These are phyloP conservation scores for Podila epicladia DNA, from an alignment of 192 early-diverging fungal species.

Conservation along the genomic window DNA sequence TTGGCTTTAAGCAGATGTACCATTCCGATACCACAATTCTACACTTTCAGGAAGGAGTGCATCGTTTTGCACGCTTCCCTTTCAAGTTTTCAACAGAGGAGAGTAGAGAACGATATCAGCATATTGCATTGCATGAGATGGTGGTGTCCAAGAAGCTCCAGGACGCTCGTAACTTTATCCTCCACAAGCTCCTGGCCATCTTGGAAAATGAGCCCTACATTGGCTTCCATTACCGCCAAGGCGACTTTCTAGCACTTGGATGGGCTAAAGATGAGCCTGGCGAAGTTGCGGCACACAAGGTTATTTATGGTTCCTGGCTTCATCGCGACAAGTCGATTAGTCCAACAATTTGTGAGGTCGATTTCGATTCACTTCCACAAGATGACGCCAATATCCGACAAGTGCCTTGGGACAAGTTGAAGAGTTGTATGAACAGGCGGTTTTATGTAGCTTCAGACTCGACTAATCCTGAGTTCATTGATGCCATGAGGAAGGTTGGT, in stretches of 20 bases:
- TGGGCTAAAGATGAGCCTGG: neutral
- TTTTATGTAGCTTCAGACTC: conserved; percentile 6
- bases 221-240: conserved; percentile 7
- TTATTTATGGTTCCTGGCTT: conserved; percentile 1
- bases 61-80: neutral
- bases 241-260: conserved; percentile 1
- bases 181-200: conserved; percentile 1
- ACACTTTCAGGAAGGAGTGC: conserved; percentile 16
- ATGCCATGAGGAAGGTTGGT: neutral
- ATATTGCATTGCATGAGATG: neutral
- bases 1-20: conserved; percentile 9
- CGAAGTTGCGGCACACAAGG: conserved; percentile 1
- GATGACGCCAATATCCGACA: conserved; percentile 5
- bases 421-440: conserved; percentile 1
- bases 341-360: neutral
- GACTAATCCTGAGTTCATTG: conserved; percentile 5
- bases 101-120: conserved; percentile 1
- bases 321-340: neutral
- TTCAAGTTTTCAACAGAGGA: conserved; percentile 5
- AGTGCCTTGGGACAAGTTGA: conserved; percentile 11
- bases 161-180: conserved; percentile 4
- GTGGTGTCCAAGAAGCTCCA: conserved; percentile 2
- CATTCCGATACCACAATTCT: conserved; percentile 7
- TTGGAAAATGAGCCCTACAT: conserved; percentile 3
- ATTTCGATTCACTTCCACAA: neutral